phyloP scores from a whole-genome alignment of 2,329 filamentous ascomycete genomes.

The Sporothrix globosa region DNA sequence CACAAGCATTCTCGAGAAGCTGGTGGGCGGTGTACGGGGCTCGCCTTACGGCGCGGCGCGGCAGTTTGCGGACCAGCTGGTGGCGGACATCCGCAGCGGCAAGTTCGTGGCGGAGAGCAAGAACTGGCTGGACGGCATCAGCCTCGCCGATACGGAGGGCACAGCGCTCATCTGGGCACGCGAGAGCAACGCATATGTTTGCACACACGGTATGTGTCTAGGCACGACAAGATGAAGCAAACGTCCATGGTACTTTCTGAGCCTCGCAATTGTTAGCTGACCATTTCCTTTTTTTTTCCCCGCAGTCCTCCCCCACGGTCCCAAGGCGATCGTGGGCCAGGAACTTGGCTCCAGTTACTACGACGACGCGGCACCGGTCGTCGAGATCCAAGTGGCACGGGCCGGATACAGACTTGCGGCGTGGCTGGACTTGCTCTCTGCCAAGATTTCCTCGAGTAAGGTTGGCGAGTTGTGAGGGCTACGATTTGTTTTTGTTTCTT shows the following conservation, averaged over 20 bases:
- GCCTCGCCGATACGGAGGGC: conserved; percentile 56
- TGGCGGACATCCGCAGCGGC: conserved; percentile 58
- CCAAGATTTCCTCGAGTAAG: conserved; percentile 40
- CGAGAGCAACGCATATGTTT: conserved; percentile 66
- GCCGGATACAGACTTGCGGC: conserved; percentile 70
- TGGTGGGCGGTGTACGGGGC: conserved; percentile 60
- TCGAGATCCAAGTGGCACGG: conserved; percentile 68
- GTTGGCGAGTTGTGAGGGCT: conserved; percentile 37
- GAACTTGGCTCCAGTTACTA: conserved; percentile 66
- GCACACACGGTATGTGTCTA: conserved; percentile 57
- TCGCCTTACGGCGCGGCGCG: conserved; percentile 55
- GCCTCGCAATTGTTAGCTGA: background rate
- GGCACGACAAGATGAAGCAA: background rate
- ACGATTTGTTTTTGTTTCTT: conserved; percentile 6
- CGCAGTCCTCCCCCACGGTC: conserved; percentile 64
- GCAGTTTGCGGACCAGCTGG: conserved; percentile 61
- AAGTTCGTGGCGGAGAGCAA: conserved; percentile 55
- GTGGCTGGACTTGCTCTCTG: conserved; percentile 66
- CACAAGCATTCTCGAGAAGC: conserved; percentile 67
- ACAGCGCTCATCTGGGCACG: conserved; percentile 67
- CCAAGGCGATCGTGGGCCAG: conserved; percentile 58
- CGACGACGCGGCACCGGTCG: conserved; percentile 62
- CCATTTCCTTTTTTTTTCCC: background rate
- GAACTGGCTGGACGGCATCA: conserved; percentile 60
- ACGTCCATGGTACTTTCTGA: background rate